These are phyloP conservation scores for Cordyceps militaris DNA, from an alignment of 2,329 filamentous ascomycete species.

Conservation along the genomic window DNA sequence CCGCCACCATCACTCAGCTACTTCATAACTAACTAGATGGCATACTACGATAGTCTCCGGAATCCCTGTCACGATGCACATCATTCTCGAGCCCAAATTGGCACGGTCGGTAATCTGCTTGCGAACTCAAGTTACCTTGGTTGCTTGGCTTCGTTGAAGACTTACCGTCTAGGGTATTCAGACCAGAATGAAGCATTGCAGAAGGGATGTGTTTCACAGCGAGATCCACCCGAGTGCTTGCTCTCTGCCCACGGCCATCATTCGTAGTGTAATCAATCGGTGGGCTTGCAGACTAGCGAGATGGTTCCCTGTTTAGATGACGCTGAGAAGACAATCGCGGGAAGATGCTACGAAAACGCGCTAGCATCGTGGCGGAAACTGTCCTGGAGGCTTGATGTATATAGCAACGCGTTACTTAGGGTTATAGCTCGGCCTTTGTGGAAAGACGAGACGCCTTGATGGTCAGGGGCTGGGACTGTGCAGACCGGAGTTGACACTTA, in stretches of 20 bases:
- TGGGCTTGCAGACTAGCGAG: too few relatives aligned
- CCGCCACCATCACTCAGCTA: too few relatives aligned
- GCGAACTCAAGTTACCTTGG: neutral
- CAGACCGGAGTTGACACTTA: neutral
- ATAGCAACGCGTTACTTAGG: neutral
- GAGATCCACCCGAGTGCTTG: too few relatives aligned
- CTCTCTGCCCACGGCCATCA: too few relatives aligned
- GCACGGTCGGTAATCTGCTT: neutral
- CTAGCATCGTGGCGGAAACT: neutral
- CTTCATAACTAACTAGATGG: too few relatives aligned
- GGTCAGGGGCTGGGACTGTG: neutral
- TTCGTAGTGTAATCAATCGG: too few relatives aligned
- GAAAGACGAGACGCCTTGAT: neutral
- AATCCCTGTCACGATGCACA: conserved; percentile 4
- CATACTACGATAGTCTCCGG: too few relatives aligned
- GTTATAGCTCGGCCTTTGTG: neutral
- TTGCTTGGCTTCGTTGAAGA: neutral
- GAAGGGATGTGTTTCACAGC: neutral
- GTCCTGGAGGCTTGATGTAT: neutral
- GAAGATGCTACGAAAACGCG: neutral
- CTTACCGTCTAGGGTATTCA: neutral
- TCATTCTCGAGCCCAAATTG: neutral
- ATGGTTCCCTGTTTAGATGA: neutral
- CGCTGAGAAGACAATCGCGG: neutral
- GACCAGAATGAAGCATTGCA: neutral